Base-by-base conservation (phyloP, 1,139 yeast species). In the Yamadazyma membranifaciens region DNA sequence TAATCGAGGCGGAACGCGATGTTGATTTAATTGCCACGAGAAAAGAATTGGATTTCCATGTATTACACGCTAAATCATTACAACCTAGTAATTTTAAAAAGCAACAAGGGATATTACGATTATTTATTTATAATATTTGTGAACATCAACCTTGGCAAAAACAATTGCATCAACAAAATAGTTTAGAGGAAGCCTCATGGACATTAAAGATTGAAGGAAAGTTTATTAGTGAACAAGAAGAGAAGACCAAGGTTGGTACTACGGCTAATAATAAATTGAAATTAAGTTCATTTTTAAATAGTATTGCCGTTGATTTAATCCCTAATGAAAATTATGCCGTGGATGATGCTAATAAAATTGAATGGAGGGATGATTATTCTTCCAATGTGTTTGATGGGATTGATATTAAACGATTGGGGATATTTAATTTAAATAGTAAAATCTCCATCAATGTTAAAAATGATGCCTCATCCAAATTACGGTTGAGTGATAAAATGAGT, bases 91-190 rank as follows among this genome's bases (percentile, higher is more conserved):
- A 62, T 41, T 65, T 66, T 45, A 67, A 75, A 49, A 66, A 73
- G 53, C 69, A 76, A 57, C 69, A 78, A 46, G 78, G 83, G 25
- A 63, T 72, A 3, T 71, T 92, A 55, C 78, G 98, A 44, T 78
- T 92, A 17, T 92, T 84, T 57, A 70, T 94, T 26, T 88, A 92
- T 54, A 89, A 87, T 59, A 83, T 88, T 2, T 73, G 85, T 33
- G 86, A 82, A 47, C 87, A 87, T 59, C 98, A 92, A 64, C 88
- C 94, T 35, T 92, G 98, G 98, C 98, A 91, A 58, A 70, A 69
- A 39, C 71, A 67, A 43, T 63, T 69, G 39, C 60, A 51, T 33
- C 48, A 61, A 57, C 48, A 55, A 38, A 47, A 52, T 27, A 51
- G 58, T 6, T 40, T 52, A 7, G 55, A 57, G 12, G 78, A 72